Conservation (phyloP, 805 yeast genomes). For the Saturnispora dispora region DNA sequence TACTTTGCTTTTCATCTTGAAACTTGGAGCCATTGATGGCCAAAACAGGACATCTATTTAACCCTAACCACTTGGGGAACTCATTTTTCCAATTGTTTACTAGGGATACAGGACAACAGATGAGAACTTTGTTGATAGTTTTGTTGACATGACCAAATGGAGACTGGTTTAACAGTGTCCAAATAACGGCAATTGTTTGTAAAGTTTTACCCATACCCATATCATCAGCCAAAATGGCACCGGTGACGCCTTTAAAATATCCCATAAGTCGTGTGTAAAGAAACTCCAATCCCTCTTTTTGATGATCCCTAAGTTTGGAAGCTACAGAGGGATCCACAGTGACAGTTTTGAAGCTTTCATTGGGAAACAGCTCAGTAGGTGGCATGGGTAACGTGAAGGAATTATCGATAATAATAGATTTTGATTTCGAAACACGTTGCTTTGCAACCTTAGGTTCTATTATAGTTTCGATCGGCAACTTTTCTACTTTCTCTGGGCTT, state of each 20-base stretch:
- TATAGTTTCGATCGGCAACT: not conserved
- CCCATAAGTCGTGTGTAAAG: conserved; percentile 81
- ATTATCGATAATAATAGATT: conserved; percentile 7
- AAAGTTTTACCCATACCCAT: conserved; percentile 95
- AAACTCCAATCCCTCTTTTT: conserved; percentile 73
- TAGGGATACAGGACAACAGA: conserved; percentile 88
- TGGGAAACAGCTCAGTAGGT: conserved; percentile 12
- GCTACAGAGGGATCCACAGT: conserved; percentile 53
- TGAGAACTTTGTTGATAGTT: conserved; percentile 45
- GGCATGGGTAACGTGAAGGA: conserved; percentile 36
- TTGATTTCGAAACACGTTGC: not conserved
- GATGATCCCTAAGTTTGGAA: conserved; percentile 66
- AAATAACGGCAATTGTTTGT: conserved; percentile 72
- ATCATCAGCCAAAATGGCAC: conserved; percentile 89
- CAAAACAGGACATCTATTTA: conserved; percentile 55
- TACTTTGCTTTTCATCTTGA: conserved; percentile 46
- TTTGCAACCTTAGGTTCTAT: not conserved
- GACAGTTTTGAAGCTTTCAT: conserved; percentile 28
- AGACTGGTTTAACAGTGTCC: conserved; percentile 71
- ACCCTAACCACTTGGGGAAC: conserved; percentile 80
- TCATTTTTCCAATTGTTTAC: conserved; percentile 83
- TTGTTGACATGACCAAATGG: conserved; percentile 35
- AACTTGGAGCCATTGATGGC: conserved; percentile 44
- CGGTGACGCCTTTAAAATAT: conserved; percentile 40
- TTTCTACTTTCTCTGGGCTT: not conserved